Percentiles rank a stretch among this genome's conserved stretches.
These are phyloP conservation scores for Phaeomoniella chlamydospora DNA, from an alignment of 2,329 filamentous ascomycete species.

Conservation along the genomic window DNA sequence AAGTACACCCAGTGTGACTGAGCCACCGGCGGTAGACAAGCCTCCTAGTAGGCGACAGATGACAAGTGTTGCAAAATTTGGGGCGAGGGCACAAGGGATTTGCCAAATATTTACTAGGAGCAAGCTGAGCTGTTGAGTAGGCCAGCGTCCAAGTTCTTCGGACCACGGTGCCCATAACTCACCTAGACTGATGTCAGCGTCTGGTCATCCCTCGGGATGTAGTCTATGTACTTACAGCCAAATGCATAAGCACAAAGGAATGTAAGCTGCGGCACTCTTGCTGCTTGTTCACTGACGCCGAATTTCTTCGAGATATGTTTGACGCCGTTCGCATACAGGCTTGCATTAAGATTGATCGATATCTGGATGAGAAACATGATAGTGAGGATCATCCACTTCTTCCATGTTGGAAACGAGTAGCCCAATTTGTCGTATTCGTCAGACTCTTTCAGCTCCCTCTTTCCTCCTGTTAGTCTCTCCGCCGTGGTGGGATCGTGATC, in stretches of 20 bases:
- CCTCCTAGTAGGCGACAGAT: constrained; percentile 53
- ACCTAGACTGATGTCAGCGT: too few relatives aligned
- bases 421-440: constrained; percentile 53
- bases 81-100: constrained; percentile 54
- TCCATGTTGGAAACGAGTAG: constrained; percentile 34
- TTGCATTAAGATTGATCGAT: constrained; percentile 67
- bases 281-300: constrained; percentile 49
- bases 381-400: constrained; percentile 21
- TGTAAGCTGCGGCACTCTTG: constrained; percentile 57
- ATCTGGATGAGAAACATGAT: constrained; percentile 58
- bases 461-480: constrained; percentile 8
- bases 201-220: too few relatives aligned
- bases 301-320: constrained; percentile 51
- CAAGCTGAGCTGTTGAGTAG: constrained; percentile 57
- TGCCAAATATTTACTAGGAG: constrained; percentile 67
- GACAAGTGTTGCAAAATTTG: constrained; percentile 54
- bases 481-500: not conserved
- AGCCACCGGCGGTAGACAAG: constrained; percentile 48
- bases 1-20: constrained; percentile 50
- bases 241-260: constrained; percentile 70
- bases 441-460: constrained; percentile 29
- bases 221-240: too few relatives aligned
- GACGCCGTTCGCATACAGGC: constrained; percentile 55
- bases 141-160: constrained; percentile 65
- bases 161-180: constrained; percentile 81